Base-by-base conservation (phyloP, 495 filamentous ascomycete species). In the Ascodesmis nigricans region DNA sequence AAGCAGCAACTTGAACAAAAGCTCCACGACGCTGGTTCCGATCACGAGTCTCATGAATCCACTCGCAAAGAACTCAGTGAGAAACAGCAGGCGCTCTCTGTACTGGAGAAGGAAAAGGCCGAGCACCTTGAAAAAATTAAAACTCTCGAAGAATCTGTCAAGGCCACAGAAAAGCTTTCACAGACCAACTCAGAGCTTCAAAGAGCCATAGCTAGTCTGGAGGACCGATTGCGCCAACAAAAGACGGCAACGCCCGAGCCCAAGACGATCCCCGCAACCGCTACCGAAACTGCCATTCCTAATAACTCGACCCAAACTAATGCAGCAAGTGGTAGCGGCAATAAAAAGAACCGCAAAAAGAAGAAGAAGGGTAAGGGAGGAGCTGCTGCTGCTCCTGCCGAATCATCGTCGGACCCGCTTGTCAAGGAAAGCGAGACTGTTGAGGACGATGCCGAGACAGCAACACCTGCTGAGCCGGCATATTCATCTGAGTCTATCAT, bases 281-380 rank as follows among this genome's bases (percentile, higher is more conserved):
- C 43, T 14, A 27, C 35, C 9, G 36, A 42, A 17, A 35, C 52
- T 6, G 21, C 39, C 16, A 26, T 47, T 19, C 32, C 36, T 9
- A 25, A 25, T n/a, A 25, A 25, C 6, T n/a, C 30, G 8, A 5
- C 8, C 5, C 15, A 34, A 25, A 5, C 39, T 48, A 21, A 28
- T 9, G n/a, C 35, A 10, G 19, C 22, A 0, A 17, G 18, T 5
- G 33, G 15, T 3, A 21, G 13, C 3, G 54, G 55, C 13, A 80
- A 74, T 53, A 87, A 81, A 60, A 91, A 78, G 49, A 87, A 77
- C 30, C n/a, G n/a, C n/a, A 78, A 72, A 33, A 87, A 84, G 53
- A 91, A 84, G 62, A 91, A 87, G 64, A 91, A 80, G 62, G 28
- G 42, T 0, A 47, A 44, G 28, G 71, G 68, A 24, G 67, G 63